phyloP scores from a whole-genome alignment of 441 rosid genomes.

The Gossypium schwendimanii region DNA sequence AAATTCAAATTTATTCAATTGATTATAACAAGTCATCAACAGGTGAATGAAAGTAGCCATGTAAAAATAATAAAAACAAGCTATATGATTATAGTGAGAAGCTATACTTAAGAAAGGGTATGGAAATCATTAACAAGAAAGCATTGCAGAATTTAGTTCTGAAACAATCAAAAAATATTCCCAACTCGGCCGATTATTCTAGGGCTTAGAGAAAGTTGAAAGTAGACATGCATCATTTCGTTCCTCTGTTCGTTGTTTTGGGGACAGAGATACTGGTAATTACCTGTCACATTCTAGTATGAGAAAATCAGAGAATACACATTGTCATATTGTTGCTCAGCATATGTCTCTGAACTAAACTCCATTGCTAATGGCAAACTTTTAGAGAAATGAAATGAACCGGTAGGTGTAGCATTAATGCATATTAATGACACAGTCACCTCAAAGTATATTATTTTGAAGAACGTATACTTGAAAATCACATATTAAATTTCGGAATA shows the following conservation, averaged over 20 bases:
- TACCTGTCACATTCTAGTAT: not conserved
- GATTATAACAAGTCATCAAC: not conserved
- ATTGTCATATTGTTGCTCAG: not conserved
- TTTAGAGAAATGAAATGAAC: constrained; percentile 2
- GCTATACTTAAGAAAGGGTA: not conserved
- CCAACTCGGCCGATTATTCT: not conserved
- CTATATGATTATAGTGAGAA: not conserved
- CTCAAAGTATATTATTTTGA: not conserved
- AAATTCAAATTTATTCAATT: not conserved
- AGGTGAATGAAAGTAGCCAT: not conserved
- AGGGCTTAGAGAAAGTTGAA: not conserved
- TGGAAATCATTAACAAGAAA: not conserved
- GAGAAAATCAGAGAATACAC: not conserved
- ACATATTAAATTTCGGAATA: not conserved
- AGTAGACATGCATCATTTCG: not conserved
- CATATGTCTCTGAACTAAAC: not conserved
- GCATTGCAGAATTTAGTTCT: not conserved
- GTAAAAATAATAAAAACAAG: constrained; percentile 1
- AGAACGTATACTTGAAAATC: not conserved
- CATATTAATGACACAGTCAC: not conserved
- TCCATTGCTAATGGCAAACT: not conserved
- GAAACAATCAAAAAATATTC: not conserved
- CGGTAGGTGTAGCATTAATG: not conserved
- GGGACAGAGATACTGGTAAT: not conserved
- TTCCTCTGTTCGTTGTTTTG: not conserved